A percentile compares a stretch with the other conserved stretches of the same genome.
These are phyloP conservation scores for Flammula alnicola DNA, from an alignment of 1,284 basidiomycete species.

Conservation along the genomic window DNA sequence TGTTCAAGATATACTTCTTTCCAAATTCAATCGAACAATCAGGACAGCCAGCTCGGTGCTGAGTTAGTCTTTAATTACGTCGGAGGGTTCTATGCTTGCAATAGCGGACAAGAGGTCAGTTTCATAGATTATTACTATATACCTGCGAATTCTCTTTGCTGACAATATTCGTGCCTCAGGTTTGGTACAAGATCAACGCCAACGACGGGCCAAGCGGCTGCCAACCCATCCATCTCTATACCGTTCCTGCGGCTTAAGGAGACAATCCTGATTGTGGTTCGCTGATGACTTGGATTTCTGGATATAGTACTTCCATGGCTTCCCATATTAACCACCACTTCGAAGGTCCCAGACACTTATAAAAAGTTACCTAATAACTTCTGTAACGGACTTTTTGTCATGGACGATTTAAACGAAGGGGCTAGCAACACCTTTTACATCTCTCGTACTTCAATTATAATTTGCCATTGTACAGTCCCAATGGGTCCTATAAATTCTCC, in stretches of 20 bases:
- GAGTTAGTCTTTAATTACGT: conserved; percentile 33
- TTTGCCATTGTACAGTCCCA: too few relatives aligned
- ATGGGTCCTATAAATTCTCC: too few relatives aligned
- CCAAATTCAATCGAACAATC: conserved; percentile 30
- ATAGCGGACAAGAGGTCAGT: conserved; percentile 31
- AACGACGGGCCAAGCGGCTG: conserved; percentile 28
- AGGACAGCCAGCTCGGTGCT: conserved; percentile 34
- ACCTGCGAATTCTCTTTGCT: not conserved
- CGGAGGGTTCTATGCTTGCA: conserved; percentile 38
- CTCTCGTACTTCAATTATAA: too few relatives aligned
- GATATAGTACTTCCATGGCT: too few relatives aligned
- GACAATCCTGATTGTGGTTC: too few relatives aligned
- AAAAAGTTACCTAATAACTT: too few relatives aligned
- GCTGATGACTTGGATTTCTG: not conserved
- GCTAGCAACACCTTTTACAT: too few relatives aligned
- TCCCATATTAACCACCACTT: too few relatives aligned
- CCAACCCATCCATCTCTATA: conserved; percentile 29
- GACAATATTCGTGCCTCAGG: conserved; percentile 20
- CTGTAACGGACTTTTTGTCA: too few relatives aligned
- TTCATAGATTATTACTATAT: not conserved
- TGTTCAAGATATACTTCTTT: conserved; percentile 33
- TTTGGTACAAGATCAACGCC: conserved; percentile 32
- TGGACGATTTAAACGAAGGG: too few relatives aligned
- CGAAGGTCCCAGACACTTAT: too few relatives aligned
- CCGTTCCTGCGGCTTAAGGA: conserved; percentile 29